Conservation (phyloP, 2,329 filamentous ascomycete species). For the Ophiostoma triangulosporum region DNA sequence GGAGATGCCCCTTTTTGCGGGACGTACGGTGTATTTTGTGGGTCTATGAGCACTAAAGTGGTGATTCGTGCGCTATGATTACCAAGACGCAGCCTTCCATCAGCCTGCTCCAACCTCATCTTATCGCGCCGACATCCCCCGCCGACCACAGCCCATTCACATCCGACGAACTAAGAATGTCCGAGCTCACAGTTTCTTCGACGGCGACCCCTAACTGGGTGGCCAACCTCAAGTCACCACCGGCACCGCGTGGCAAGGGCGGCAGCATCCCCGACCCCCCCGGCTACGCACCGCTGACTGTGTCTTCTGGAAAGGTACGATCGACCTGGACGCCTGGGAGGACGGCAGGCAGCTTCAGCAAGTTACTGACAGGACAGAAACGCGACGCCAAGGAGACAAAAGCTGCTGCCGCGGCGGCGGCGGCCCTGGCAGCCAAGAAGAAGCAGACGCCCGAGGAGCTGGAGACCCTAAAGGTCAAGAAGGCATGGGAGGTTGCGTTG, state of each 20-base stretch:
- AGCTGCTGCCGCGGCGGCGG: constrained; percentile 16
- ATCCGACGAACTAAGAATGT: constrained; percentile 13
- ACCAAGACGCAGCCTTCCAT: too few species aligned
- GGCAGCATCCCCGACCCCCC: constrained; percentile 68
- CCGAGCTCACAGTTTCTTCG: constrained; percentile 14
- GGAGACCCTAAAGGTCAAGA: constrained; percentile 93
- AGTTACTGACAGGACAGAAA: constrained; percentile 21
- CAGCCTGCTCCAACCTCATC: neutral
- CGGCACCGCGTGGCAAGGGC: constrained; percentile 51
- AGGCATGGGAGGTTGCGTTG: constrained; percentile 94
- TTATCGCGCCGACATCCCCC: neutral
- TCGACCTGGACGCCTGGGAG: too few species aligned
- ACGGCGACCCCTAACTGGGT: constrained; percentile 60
- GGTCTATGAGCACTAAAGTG: neutral
- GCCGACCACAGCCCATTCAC: neutral
- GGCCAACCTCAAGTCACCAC: constrained; percentile 58
- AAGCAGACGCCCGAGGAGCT: constrained; percentile 69
- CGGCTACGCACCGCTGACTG: constrained; percentile 52
- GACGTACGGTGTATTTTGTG: neutral
- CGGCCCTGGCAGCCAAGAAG: constrained; percentile 35
- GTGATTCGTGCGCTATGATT: neutral
- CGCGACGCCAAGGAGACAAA: constrained; percentile 24
- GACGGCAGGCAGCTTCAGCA: too few species aligned
- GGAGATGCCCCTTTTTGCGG: neutral
- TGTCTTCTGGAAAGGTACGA: constrained; percentile 40